phyloP scores from a whole-genome alignment of 2,329 filamentous ascomycete genomes.

The Ophiocordyceps camponoti-floridani region DNA sequence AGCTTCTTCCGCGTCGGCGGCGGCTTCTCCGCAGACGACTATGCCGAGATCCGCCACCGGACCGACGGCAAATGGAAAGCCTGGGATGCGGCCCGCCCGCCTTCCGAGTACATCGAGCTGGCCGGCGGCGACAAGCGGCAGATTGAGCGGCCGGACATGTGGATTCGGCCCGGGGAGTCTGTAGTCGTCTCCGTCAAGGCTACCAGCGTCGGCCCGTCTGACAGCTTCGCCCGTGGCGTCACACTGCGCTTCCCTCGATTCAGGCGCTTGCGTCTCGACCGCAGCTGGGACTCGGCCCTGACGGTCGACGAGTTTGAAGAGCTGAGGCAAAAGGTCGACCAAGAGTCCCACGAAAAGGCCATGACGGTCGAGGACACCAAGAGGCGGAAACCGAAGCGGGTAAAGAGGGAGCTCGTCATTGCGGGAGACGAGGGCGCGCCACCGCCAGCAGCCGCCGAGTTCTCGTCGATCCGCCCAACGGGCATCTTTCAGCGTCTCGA shows the following conservation, averaged over 20 bases:
- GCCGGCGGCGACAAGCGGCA: conserved; percentile 56
- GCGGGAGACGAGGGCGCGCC: conserved; percentile 41
- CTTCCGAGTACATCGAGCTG: conserved; percentile 61
- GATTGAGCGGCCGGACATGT: conserved; percentile 69
- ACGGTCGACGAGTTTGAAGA: conserved; percentile 62
- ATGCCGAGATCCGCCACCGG: conserved; percentile 60
- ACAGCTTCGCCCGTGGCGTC: conserved; percentile 57
- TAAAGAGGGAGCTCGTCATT: conserved; percentile 53
- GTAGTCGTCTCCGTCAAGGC: conserved; percentile 82
- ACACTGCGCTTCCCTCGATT: conserved; percentile 89
- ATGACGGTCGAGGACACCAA: conserved; percentile 61
- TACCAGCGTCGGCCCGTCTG: conserved; percentile 54
- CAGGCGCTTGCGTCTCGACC: conserved; percentile 63
- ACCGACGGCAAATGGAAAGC: conserved; percentile 85
- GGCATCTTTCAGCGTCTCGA: conserved; percentile 57
- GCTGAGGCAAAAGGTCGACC: conserved; percentile 49
- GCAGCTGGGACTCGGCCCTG: conserved; percentile 64
- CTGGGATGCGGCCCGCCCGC: conserved; percentile 65
- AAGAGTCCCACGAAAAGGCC: conserved; percentile 53
- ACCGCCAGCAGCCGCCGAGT: conserved; percentile 7
- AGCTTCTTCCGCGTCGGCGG: conserved; percentile 99
- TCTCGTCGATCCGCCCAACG: conserved; percentile 37
- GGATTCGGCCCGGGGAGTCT: conserved; percentile 81
- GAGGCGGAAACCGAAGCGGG: conserved; percentile 33
- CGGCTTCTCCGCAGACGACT: conserved; percentile 72